Base-by-base conservation (phyloP, 164 flowering plant genomes). In the Liriodendron chinense region DNA sequence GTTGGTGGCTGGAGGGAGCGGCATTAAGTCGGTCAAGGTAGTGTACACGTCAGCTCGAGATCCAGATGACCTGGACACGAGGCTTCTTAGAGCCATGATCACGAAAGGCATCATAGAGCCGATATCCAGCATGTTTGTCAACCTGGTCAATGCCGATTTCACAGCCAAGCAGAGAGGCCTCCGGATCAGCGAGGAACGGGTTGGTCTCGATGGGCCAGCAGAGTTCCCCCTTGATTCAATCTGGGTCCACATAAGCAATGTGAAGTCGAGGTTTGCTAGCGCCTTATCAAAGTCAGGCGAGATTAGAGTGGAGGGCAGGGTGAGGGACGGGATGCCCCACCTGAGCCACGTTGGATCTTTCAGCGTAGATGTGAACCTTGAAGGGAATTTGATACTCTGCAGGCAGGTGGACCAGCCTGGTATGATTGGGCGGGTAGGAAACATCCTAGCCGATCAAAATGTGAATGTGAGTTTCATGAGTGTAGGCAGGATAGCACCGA, bases 81-180 rank as follows among this genome's bases (percentile, higher is more conserved):
- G 94, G 59, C 85, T 93, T 7, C 88, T 93, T 47, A 84, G 93
- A 1, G 94, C 98, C n/a, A 93, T 89, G 96, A 83, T 91, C 72
- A 91, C 85, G 22, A 93, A 93, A 69, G 98, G 98, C 67, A 78
- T 93, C 22, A 86, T 93, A 25, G 98, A 93, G 80, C 96, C 96
- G 0, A 87, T 93, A 47, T 93, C 98, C 47, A 79, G 82, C 63
- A 71, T 82, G 26, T 80, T 82, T 70, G 73, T 91, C 68, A 93
- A 91, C 84, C 82, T 91, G 57, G 96, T 93, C 26, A 93, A 91
- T 83, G 96, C 98, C 2, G 98, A 93, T 77, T 91, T 85, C 83
- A 85, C 83, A 5, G 96, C 98, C 69, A 90, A 93, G 75, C 89
- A 90, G 76, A 87, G 87, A 65, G 96, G 96, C 34, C 83, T 91